Percentiles rank a stretch among this genome's conserved stretches.
These are phyloP conservation scores for Xylariomycetidae sp. DNA, from an alignment of 2,329 filamentous ascomycete species.

Conservation along the genomic window DNA sequence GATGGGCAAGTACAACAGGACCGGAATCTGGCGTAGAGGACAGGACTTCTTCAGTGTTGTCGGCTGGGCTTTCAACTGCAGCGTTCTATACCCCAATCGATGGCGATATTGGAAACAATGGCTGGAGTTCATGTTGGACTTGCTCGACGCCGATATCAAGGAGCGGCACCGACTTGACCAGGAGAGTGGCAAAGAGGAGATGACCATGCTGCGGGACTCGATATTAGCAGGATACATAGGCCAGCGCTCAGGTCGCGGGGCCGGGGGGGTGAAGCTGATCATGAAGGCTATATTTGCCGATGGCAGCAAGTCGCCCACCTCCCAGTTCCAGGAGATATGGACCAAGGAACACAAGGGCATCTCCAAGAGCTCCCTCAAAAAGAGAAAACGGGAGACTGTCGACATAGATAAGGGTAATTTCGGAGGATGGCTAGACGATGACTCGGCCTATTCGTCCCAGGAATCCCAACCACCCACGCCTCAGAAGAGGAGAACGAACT, in stretches of 20 bases:
- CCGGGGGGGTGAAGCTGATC: constrained; percentile 46
- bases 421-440: constrained; percentile 57
- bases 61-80: constrained; percentile 93
- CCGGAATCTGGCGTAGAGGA: constrained; percentile 69
- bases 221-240: constrained; percentile 59
- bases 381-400: constrained; percentile 46
- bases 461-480: constrained; percentile 43
- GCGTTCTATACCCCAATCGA: constrained; percentile 62
- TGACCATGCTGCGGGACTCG: constrained; percentile 42
- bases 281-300: constrained; percentile 65
- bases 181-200: constrained; percentile 25
- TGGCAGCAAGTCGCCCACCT: constrained; percentile 47
- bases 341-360: constrained; percentile 54
- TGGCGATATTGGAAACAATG: constrained; percentile 82
- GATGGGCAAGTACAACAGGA: constrained; percentile 55
- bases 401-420: constrained; percentile 58
- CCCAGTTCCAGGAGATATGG: constrained; percentile 63
- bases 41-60: constrained; percentile 86
- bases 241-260: constrained; percentile 39
- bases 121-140: constrained; percentile 74
- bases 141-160: constrained; percentile 67
- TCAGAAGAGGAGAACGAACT: constrained; percentile 29
- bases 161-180: constrained; percentile 49
- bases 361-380: constrained; percentile 38
- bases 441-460: constrained; percentile 40